Evolutionary conservation across 176 grass and related monocot genomes (phyloP).

Genomic region (Cenchrus fungigraminus): DNA sequence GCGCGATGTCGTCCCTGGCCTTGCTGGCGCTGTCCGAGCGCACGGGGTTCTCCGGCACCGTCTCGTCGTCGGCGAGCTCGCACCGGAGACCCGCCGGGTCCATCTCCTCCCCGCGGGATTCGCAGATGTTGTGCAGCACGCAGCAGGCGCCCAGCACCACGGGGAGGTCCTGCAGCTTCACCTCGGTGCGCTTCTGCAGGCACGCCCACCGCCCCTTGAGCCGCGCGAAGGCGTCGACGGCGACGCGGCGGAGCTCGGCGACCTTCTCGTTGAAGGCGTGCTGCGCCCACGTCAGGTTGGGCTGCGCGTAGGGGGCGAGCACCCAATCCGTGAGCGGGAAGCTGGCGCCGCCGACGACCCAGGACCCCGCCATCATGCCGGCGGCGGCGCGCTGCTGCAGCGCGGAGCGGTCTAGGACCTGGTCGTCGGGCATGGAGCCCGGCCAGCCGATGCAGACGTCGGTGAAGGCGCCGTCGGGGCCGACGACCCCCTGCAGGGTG

Average conservation of each 20-base stretch:
- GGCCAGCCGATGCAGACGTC: slow-evolving; percentile 79
- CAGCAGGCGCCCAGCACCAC: slow-evolving; percentile 72
- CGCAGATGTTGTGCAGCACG: slow-evolving; percentile 77
- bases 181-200: slow-evolving; percentile 73
- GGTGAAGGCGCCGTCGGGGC: slow-evolving; percentile 66
- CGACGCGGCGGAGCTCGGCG: slow-evolving; percentile 44
- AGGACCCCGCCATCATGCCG: slow-evolving; percentile 53
- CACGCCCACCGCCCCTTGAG: slow-evolving; percentile 65
- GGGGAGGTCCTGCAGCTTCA: slow-evolving; percentile 74
- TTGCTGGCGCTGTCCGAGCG: slow-evolving; percentile 37
- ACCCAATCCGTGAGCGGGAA: slow-evolving; percentile 67
- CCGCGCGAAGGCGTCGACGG: slow-evolving; percentile 49
- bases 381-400: slow-evolving; percentile 61
- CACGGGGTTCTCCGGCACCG: slow-evolving; percentile 41
- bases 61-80: slow-evolving; percentile 48
- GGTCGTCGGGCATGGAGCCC: slow-evolving; percentile 61
- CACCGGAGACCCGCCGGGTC: slow-evolving; percentile 38
- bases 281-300: slow-evolving; percentile 74
- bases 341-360: slow-evolving; percentile 60
- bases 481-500: slow-evolving; percentile 66
- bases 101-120: slow-evolving; percentile 50
- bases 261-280: slow-evolving; percentile 83
- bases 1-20: slow-evolving; percentile 71
- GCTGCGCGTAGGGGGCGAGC: slow-evolving; percentile 61
- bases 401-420: slow-evolving; percentile 65